Base-by-base conservation (phyloP, 2,329 filamentous ascomycete genomes). In the Sclerotinia borealis region DNA sequence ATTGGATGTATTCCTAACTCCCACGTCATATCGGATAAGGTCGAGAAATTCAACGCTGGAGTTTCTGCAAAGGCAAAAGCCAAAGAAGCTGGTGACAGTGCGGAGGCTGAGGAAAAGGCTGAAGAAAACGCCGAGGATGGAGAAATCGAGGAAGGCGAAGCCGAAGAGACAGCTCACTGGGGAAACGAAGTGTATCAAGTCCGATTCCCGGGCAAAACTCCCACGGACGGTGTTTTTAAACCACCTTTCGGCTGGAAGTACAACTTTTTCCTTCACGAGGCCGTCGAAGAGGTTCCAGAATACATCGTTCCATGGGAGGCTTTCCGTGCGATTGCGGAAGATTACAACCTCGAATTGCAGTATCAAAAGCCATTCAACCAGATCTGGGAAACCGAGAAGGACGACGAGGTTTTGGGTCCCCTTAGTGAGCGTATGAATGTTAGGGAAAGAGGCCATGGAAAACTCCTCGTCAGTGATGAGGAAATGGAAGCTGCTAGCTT, bases 261-360 rank as follows among this genome's bases (percentile, higher is more conserved):
- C 79, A 96, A 87, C 73, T 99, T 96, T 80, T 96, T 92, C 76
- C 86, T 99, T 63, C 88, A 95, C 72, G 95, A 99, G 77, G 95
- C 95, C 0, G 95, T 99, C 25, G 93, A 98, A 75, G 91, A 93
- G 73, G 91, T 96, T 9, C 93, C 95, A 2, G 95, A 99, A 78
- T 99, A 96, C 74, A 93, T 99, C 1, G 95, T 99, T 1, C 95
- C 95, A 0, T 99, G 95, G 93, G 93, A 96, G 75, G 93, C 92
- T 1, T 98, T 99, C 79, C 91, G 95, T 77, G 93, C 92, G 31
- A 80, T 98, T 71, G 95, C 95, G 22, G 93, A 97, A 74, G 93
- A 98, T 74, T 99, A 93, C 81, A 97, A 97, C 71, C 85, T 99
- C 8, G 95, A 99, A 76, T 78, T 98, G 71, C 90, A 96, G 77